These are phyloP conservation scores for Zygnema cylindricum DNA, from an alignment of 139 green algal genomes.

Conservation along the genomic window DNA sequence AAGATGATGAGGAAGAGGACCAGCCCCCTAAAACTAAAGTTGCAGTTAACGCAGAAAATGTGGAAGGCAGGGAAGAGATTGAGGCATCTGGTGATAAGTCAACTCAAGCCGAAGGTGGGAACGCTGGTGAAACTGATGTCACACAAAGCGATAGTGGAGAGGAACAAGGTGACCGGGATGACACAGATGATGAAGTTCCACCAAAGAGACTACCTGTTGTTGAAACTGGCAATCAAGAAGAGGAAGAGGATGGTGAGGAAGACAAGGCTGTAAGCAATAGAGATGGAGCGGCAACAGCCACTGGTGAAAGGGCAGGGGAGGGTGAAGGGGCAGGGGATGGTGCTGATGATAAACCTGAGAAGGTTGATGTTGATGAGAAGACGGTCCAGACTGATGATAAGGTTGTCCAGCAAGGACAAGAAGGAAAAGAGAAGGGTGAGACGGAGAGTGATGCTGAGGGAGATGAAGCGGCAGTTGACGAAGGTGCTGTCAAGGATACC, in stretches of 20 bases:
- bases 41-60: not conserved
- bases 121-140: not conserved
- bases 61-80: not conserved
- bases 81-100: conserved; percentile 7
- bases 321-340: not conserved
- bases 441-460: not conserved
- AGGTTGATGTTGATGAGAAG: not conserved
- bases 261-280: not conserved
- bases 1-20: not conserved
- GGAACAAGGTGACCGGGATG: not conserved
- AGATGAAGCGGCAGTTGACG: not conserved
- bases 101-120: not conserved
- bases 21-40: not conserved
- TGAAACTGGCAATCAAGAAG: not conserved
- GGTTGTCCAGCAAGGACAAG: too few relatives aligned
- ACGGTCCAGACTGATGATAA: not conserved
- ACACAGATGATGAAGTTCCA: not conserved
- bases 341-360: not conserved
- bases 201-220: not conserved
- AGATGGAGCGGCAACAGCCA: not conserved
- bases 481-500: not conserved
- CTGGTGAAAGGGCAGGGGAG: not conserved
- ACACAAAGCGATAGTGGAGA: not conserved
- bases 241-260: not conserved
- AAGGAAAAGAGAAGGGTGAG: not conserved